Base-by-base conservation (phyloP, 192 early-diverging fungal species). In the Rhizophagus sp. region DNA sequence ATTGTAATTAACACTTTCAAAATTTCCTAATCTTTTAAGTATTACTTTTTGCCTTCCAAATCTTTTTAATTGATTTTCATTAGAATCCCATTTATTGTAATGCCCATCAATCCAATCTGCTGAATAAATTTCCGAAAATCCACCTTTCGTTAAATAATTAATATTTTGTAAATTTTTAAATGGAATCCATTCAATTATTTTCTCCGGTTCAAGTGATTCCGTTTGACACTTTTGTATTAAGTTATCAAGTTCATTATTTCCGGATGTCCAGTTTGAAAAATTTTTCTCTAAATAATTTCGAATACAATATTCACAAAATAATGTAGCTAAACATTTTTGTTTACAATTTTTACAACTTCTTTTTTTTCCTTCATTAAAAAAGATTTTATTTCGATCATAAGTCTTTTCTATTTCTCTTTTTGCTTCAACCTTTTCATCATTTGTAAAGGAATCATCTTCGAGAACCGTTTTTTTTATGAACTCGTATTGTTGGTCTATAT, bases 101-200 rank as follows among this genome's bases (percentile, higher is more conserved):
- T 10, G 6, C 10, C 73, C 73, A 25, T 47, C 50, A 19, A 6
- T 74, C 73, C 39, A 74, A 5, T n/a, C n/a, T 5, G 73, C 73
- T 27, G 19, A 30, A 49, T 25, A 74, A 25, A 74, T 36, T 57
- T 25, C 33, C 10, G 27, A n/a, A 33, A 7, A 74, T 74, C 73
- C 73, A 1, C 73, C 73, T 74, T 30, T n/a, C 8, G 47, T n/a
- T 27, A 50, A n/a, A 52, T 52, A 74, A 8, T 49, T n/a, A 47
- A 74, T 74, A 52, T 36, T 33, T 24, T 52, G 12, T 25, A 74
- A 74, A 10, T 61, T 24, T 1, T 33, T 10, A 52, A 61, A 57
- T 33, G 73, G 73, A 0, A 74, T 74, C 73, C 47, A 74, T 74
- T 74, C 73, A 24, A 74, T 74, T 25, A 74, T 19, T 9, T 25